Base-by-base conservation (phyloP, 768 basidiomycete species). In the Suillus bovinus region DNA sequence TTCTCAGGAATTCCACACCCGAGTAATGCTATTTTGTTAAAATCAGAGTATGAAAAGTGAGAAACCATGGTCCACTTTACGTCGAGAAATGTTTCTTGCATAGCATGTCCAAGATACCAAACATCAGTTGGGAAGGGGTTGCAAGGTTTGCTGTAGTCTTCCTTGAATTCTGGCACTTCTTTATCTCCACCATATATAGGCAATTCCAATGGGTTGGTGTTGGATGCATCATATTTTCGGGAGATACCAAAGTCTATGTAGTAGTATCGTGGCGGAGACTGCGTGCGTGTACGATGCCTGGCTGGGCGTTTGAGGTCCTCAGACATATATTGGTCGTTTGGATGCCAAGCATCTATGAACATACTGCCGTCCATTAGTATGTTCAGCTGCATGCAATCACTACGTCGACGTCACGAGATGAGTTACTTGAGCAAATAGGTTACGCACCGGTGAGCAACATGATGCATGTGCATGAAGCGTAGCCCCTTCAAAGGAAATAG, bases 61-160 rank as follows among this genome's bases (percentile, higher is more conserved):
- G 3, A 59, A 16, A 11, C 2, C 0, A 55, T 4, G 6, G 11
- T 39, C 0, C n/a, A 33, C 34, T 61, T 24, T 57, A 81, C 80
- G 54, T 70, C 58, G 0, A 75, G 22, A 58, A 81, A 77, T 13
- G 74, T 67, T 52, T 24, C 61, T n/a, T 62, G 67, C 3, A 81
- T 71, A 10, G 76, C 34, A 52, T 81, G 81, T 0, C 80, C 81
- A 1, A 82, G 64, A 31, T 77, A 78, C 64, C 80, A 84, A 2
- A 83, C 70, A 49, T 84, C 83, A 0, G 75, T 77, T 0, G 75
- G 68, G 46, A 83, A 84, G 0, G 80, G 79, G 63, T 83, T 66
- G 7, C 72, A 66, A 2, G 70, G 73, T 2, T 61, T 52, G 2
- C 1, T 7, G 8, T 41, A 7, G 39, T 68, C 67, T 29, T 73